Evolutionary conservation across 768 basidiomycete species (phyloP).

Genomic region (Chiua virens): DNA sequence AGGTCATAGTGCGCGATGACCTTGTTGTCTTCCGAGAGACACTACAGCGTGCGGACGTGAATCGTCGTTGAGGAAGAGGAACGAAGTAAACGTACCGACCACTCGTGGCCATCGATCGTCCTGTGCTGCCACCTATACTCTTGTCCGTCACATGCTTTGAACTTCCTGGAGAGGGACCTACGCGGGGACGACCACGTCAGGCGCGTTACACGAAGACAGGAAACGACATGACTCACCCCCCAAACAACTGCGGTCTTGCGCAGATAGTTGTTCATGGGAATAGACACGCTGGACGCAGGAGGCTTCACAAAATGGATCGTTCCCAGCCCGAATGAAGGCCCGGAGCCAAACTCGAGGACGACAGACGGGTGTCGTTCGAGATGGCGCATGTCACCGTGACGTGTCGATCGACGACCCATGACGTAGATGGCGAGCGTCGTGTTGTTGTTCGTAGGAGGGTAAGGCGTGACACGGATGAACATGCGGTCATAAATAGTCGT

Average conservation of each 20-base stretch:
- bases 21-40: conserved; percentile 51
- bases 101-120: conserved; percentile 60
- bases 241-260: conserved; percentile 63
- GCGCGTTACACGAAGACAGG: background rate
- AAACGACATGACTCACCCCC: conserved; percentile 46
- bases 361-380: conserved; percentile 53
- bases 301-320: conserved; percentile 53
- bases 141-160: conserved; percentile 63
- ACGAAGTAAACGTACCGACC: conserved; percentile 58
- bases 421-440: conserved; percentile 57
- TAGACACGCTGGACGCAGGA: conserved; percentile 36
- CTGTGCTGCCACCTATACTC: conserved; percentile 71
- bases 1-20: conserved; percentile 68
- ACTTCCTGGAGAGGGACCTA: conserved; percentile 70
- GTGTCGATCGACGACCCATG: conserved; percentile 64
- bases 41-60: conserved; percentile 36
- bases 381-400: conserved; percentile 54
- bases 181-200: background rate
- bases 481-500: conserved; percentile 78
- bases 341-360: conserved; percentile 54
- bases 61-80: conserved; percentile 3
- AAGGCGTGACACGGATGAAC: conserved; percentile 61
- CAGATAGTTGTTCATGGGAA: conserved; percentile 66
- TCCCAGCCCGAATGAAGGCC: conserved; percentile 54
- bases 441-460: conserved; percentile 37